These are phyloP conservation scores for Aspergillus pseudotamarii DNA, from an alignment of 2,329 filamentous ascomycete species.

Conservation along the genomic window DNA sequence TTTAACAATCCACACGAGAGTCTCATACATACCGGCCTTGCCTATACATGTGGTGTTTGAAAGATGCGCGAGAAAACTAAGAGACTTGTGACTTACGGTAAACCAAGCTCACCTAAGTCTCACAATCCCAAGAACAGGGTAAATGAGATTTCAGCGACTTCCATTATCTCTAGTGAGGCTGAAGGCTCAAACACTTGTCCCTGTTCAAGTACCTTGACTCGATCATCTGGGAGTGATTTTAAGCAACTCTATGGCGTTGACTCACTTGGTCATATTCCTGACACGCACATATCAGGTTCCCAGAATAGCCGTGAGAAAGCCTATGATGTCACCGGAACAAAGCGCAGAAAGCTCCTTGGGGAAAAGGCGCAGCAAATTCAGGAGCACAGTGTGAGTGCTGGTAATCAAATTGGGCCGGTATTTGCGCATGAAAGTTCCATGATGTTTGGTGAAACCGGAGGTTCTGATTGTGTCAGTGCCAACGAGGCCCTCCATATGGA, in stretches of 20 bases:
- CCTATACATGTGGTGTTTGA: constrained; percentile 4
- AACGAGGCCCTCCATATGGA: not conserved
- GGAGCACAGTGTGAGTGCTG: not conserved
- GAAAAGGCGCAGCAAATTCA: not conserved
- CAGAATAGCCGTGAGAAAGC: not conserved
- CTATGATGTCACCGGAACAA: constrained; percentile 10
- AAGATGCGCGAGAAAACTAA: constrained; percentile 26
- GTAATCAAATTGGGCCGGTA: not conserved
- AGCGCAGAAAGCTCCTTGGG: constrained; percentile 14
- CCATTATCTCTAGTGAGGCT: not conserved
- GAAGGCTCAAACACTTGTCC: not conserved
- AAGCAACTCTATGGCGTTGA: not conserved
- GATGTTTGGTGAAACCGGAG: not conserved
- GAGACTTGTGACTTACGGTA: constrained; percentile 43
- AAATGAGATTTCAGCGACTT: not conserved
- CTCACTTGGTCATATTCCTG: not conserved
- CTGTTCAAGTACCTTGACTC: not conserved
- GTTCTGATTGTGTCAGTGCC: too few relatives aligned
- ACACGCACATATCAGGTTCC: not conserved
- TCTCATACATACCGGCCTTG: not conserved
- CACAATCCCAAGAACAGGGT: not conserved
- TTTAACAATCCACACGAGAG: too few relatives aligned
- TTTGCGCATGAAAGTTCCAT: not conserved
- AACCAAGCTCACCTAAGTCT: constrained; percentile 15
- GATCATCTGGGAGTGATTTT: not conserved